Conservation (phyloP, 768 basidiomycete genomes). For the Mycena amicta region DNA sequence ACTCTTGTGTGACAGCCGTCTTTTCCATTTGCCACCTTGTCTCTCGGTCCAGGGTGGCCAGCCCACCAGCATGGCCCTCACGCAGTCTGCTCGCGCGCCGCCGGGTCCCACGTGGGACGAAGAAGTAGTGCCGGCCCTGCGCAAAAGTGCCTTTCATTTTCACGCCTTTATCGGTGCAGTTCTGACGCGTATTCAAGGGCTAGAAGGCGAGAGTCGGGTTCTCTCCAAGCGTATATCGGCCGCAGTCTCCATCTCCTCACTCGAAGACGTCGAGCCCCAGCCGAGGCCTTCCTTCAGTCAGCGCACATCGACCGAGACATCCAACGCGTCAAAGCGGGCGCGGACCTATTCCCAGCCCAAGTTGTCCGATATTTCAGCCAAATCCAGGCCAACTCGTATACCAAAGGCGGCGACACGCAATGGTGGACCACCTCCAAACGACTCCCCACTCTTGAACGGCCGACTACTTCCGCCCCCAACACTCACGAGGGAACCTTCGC, state of each 20-base stretch:
- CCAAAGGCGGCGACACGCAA: slow-evolving; percentile 45
- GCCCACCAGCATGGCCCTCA: slow-evolving; percentile 11
- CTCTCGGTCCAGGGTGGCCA: not conserved
- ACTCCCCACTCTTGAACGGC: slow-evolving; percentile 33
- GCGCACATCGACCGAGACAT: slow-evolving; percentile 30
- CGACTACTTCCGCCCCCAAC: slow-evolving; percentile 27
- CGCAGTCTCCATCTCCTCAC: slow-evolving; percentile 64
- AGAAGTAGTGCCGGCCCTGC: slow-evolving; percentile 56
- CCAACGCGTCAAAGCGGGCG: slow-evolving; percentile 47
- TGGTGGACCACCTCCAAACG: slow-evolving; percentile 28
- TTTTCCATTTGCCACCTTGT: not conserved
- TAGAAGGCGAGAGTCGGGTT: slow-evolving; percentile 79
- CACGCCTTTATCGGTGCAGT: not conserved
- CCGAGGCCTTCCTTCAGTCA: slow-evolving; percentile 32
- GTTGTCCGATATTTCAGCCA: slow-evolving; percentile 39
- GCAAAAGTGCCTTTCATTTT: slow-evolving; percentile 44
- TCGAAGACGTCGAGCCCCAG: slow-evolving; percentile 50
- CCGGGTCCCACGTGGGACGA: slow-evolving; percentile 50
- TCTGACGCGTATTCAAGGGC: slow-evolving; percentile 49
- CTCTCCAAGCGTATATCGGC: slow-evolving; percentile 73
- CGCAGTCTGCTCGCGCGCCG: slow-evolving; percentile 16
- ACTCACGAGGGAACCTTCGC: slow-evolving; percentile 15
- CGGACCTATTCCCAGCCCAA: slow-evolving; percentile 71
- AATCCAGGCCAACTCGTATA: slow-evolving; percentile 51
- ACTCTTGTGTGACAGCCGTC: not conserved